Conservation (phyloP, 2,329 filamentous ascomycete genomes). For the Hymenoscyphus linearis region DNA sequence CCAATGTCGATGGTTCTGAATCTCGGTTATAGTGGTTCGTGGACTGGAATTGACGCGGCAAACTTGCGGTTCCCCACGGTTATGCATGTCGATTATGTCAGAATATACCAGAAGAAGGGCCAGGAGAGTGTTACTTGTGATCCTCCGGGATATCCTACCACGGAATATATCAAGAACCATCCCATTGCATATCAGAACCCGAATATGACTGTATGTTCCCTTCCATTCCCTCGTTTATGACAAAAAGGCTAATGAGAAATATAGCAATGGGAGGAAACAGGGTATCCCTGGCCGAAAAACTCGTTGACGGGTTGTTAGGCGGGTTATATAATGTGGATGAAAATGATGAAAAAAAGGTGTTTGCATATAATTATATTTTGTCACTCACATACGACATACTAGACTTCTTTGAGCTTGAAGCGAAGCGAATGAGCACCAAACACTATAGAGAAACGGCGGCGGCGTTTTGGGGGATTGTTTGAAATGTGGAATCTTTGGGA, state of each 20-base stretch:
- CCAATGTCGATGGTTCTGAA: slow-evolving; percentile 51
- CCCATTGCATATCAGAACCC: slow-evolving; percentile 54
- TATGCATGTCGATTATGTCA: slow-evolving; percentile 50
- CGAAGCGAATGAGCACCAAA: neutral
- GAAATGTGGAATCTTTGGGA: too few species aligned
- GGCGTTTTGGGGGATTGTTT: too few species aligned
- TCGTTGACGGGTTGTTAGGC: slow-evolving; percentile 16
- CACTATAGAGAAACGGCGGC: neutral
- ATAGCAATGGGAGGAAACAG: slow-evolving; percentile 28
- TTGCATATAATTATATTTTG: slow-evolving; percentile 3
- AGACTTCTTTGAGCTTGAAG: neutral
- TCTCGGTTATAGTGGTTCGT: slow-evolving; percentile 45
- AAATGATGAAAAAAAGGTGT: neutral
- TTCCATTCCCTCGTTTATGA: neutral
- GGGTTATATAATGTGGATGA: neutral
- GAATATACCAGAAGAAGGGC: slow-evolving; percentile 48
- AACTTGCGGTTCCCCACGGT: slow-evolving; percentile 44
- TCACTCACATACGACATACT: neutral
- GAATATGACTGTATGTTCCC: slow-evolving; percentile 43
- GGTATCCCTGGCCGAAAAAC: slow-evolving; percentile 30
- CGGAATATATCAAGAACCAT: slow-evolving; percentile 59
- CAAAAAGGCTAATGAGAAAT: neutral
- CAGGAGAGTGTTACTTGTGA: slow-evolving; percentile 47
- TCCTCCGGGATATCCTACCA: slow-evolving; percentile 57
- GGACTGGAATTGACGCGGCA: slow-evolving; percentile 42